Conservation (phyloP, 202 grass and related monocot genomes). For the Setaria viridis region DNA sequence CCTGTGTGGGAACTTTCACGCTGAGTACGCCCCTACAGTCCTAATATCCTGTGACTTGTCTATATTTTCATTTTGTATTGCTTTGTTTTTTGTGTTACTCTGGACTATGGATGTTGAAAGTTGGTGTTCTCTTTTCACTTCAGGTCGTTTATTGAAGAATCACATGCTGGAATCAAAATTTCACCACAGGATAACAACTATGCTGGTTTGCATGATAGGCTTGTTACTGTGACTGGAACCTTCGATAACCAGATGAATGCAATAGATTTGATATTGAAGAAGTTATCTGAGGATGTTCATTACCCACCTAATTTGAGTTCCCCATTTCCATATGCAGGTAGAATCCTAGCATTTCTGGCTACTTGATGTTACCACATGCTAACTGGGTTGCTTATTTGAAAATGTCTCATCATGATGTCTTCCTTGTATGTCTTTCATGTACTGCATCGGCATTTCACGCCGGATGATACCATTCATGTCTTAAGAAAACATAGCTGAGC, state of each 20-base stretch:
- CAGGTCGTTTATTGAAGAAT: slow-evolving; percentile 97
- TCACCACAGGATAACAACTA: slow-evolving; percentile 96
- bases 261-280: slow-evolving; percentile 83
- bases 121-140: slow-evolving; percentile 33
- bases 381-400: slow-evolving; percentile 6
- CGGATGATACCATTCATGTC: neutral
- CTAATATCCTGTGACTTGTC: neutral
- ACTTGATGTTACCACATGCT: slow-evolving; percentile 10
- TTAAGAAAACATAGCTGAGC: neutral
- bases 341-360: slow-evolving; percentile 20
- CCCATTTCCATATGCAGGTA: slow-evolving; percentile 96
- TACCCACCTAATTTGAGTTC: slow-evolving; percentile 91
- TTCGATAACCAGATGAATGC: slow-evolving; percentile 92
- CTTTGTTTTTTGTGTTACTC: slow-evolving; percentile 11
- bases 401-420: neutral
- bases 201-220: slow-evolving; percentile 92
- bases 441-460: neutral
- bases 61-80: slow-evolving; percentile 12
- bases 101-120: slow-evolving; percentile 30
- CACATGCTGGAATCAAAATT: slow-evolving; percentile 96
- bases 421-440: slow-evolving; percentile 3
- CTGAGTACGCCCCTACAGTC: too few relatives aligned
- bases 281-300: slow-evolving; percentile 88
- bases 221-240: slow-evolving; percentile 85
- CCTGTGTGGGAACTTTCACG: too few relatives aligned